Evolutionary conservation across 306 rosid species (phyloP), one percentile per base, ranked within the genome.

Genomic region (Elaeagnus macrophylla): DNA sequence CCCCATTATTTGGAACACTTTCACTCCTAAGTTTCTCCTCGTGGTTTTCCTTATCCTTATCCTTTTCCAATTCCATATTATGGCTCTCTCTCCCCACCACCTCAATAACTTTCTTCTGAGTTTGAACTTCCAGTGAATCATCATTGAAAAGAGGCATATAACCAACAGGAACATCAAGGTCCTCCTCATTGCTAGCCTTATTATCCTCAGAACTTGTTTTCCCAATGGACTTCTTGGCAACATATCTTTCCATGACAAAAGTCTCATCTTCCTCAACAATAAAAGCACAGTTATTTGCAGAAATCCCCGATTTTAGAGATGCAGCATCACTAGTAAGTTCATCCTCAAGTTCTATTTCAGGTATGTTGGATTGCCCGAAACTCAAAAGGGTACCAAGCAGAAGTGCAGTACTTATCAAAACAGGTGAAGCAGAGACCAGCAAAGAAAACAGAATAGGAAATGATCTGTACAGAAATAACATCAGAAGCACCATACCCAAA

Each of bases 361-460:
- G 87, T 45, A 84, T 41, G 67, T 77, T 72, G 53, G 85, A 64
- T 59, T 84, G 95, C 51, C 99, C 99, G 20, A 80, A 84, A 75
- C 91, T 87, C 73, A 91, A 68, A 67, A 91, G 99, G 55, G 93
- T 87, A 37, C 99, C 99, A 54, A 91, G 99, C 67, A 91, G 73
- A 72, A 84, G 60, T 74, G 93, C 95, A 68, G 99, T 84, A 61
- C 99, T 84, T 59, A 91, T 73, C 71, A 87, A 61, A 64, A 91
- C 95, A 73, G 96, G 99, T 63, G 96, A 91, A 3, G 86, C 72
- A 70, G 84, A 82, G 7, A 87, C 70, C 89, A 84, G 75, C 72
- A 87, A 53, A 61, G 93, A 73, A 72, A 80, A 82, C 69, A 75
- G 14, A 41, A 73, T 67, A 62, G 99, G 99, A 70, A 81, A 73